Evolutionary conservation across 2,329 filamentous ascomycete genomes (phyloP), one percentile per base, ranked within the genome.

Genomic region (Cladosporium sp.): DNA sequence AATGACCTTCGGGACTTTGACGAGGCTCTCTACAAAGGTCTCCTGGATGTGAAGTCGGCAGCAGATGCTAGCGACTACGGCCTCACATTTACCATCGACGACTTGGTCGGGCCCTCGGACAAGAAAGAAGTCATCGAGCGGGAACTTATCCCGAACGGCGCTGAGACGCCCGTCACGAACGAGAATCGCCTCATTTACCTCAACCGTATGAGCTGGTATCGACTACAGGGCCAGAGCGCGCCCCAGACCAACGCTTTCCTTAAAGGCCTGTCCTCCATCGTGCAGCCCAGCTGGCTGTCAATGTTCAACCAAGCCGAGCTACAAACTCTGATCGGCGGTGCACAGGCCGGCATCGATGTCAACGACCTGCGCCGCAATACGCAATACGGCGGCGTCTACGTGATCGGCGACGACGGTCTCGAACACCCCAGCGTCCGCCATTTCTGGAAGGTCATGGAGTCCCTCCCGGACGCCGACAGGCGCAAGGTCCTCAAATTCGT

Each of bases 231-330:
- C 1, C 95, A 98, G 74, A 91, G 92, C 1, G 85, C 86, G 59
- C 80, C 84, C n/a, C 93, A 97, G 74, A 97, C 93, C 0, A 85
- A 88, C 26, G 92, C 93, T 1, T 99, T 99, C 77, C 85, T 99
- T 8, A 88, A 88, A 65, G 95, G 95, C 0, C 86, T 99, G 1
- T 88, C 91, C 26, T 85, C 89, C 69, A 96, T 99, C 74, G 95
- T 99, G 69, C 90, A 93, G 66, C 93, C 94, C 0, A 87, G 88
- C 3, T 99, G 95, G 95, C 85, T 99, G 5, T 93, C 90, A 72
- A 98, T 99, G 95, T 99, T 99, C 83, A 99, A 99, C 78, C 94
- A 97, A 77, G 88, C 88, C 3, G 95, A 99, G 77, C 85, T 99
- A 5, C 95, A 98, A 79, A 95, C 92, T 1, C 88, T 99, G 6